Conservation (phyloP, 2,329 filamentous ascomycete genomes). For the Ceratocystis colombiana region DNA sequence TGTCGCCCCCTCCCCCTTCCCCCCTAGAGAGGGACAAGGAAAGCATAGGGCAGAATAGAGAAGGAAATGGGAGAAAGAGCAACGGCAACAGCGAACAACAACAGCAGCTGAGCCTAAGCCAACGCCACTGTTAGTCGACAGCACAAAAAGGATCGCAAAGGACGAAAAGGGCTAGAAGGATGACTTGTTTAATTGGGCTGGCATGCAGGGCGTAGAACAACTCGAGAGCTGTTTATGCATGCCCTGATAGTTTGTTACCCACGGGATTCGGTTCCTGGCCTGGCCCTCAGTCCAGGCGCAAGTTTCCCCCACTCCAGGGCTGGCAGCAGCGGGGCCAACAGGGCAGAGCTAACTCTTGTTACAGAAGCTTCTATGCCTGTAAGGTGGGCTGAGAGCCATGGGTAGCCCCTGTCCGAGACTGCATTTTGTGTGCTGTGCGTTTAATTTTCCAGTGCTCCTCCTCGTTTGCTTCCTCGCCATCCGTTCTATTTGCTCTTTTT, state of each 20-base stretch:
- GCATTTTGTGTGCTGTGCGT: neutral
- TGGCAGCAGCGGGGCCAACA: neutral
- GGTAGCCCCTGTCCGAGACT: neutral
- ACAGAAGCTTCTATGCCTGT: constrained; percentile 10
- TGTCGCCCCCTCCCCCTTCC: neutral
- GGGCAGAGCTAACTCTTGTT: neutral
- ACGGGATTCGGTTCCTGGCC: constrained; percentile 12
- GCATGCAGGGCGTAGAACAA: constrained; percentile 10
- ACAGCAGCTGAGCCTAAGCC: neutral
- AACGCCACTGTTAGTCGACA: neutral
- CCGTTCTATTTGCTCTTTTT: neutral
- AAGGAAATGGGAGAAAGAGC: neutral
- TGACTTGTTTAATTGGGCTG: constrained; percentile 6
- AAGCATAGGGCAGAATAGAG: neutral
- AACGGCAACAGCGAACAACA: neutral
- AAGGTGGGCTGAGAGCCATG: neutral
- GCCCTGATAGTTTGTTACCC: constrained; percentile 8
- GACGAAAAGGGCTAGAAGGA: neutral
- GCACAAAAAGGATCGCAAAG: constrained; percentile 6
- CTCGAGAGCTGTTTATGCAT: constrained; percentile 11
- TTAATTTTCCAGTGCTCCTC: neutral
- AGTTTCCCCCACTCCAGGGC: neutral
- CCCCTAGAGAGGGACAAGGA: neutral
- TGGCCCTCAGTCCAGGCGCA: neutral
- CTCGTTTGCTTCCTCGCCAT: neutral